Evolutionary conservation across 805 yeast genomes (phyloP).

Genomic region (Vanderwaltozyma tropicalis): DNA sequence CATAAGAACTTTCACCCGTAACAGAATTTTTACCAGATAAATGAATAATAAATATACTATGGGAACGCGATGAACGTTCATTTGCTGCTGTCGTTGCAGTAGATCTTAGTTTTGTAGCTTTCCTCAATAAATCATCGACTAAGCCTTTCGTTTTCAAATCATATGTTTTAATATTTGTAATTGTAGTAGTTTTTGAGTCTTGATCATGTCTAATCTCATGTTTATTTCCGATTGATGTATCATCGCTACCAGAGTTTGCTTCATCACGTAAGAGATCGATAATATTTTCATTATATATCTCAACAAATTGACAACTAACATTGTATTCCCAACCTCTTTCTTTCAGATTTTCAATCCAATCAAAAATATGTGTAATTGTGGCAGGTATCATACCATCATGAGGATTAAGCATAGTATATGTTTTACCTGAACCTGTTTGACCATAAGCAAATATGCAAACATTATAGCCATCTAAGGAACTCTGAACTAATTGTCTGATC

Average conservation of each 20-base stretch:
- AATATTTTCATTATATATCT: constrained; percentile 78
- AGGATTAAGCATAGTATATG: constrained; percentile 73
- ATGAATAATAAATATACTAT: constrained; percentile 62
- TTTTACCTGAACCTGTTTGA: constrained; percentile 94
- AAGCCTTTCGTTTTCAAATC: constrained; percentile 37
- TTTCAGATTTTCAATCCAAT: constrained; percentile 38
- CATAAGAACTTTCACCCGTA: constrained; percentile 41
- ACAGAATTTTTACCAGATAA: constrained; percentile 43
- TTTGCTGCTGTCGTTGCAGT: constrained; percentile 78
- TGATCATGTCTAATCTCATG: constrained; percentile 69
- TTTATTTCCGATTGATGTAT: constrained; percentile 23
- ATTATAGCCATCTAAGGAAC: constrained; percentile 77
- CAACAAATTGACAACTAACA: constrained; percentile 69
- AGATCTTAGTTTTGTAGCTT: constrained; percentile 52
- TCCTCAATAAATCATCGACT: constrained; percentile 40
- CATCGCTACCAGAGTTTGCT: constrained; percentile 6
- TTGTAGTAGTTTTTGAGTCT: constrained; percentile 39
- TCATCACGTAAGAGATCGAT: constrained; percentile 47
- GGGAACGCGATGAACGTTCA: constrained; percentile 84
- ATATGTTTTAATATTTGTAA: constrained; percentile 49
- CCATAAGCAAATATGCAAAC: constrained; percentile 96
- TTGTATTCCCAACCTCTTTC: constrained; percentile 54
- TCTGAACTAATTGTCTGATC: constrained; percentile 76
- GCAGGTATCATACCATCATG: constrained; percentile 74
- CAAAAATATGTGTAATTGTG: constrained; percentile 63